Base-by-base conservation (phyloP, 495 filamentous ascomycete species). In the Aspergillus sclerotioniger region DNA sequence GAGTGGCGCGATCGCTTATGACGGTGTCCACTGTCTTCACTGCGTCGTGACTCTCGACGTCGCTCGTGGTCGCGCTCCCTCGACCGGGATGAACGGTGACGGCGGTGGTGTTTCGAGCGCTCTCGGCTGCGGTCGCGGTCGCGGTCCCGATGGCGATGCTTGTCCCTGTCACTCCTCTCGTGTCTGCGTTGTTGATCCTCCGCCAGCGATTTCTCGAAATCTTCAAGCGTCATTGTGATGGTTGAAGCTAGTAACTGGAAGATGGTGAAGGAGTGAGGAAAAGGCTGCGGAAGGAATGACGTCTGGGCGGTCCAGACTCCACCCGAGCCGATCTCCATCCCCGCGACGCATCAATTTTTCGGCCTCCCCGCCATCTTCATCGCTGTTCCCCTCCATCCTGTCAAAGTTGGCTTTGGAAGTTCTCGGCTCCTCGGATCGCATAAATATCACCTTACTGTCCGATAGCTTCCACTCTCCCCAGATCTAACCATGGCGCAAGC, bases 1-100 rank as follows among this genome's bases (percentile, higher is more conserved):
- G 76, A 74, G 49, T 75, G 78, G 33, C 78, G 76, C 49, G 80
- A 79, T 17, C 80, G 78, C 67, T 85, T 87, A 64, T 82, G 80
- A 51, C 80, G 71, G 59, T 81, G 82, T 20, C 73, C 66, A 49
- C 78, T 71, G 8, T 79, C 71, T 17, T 77, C 76, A 17, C 70
- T 68, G 41, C 74, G 64, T 9, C 67, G 67, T 13, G 74, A 69
- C 20, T 73, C 65, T 17, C 71, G 64, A 58, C 71, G 64, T 35
- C 68, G 60, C 17, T 70, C 65, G 28, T 56, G 65, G 19, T 56
- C 64, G 15, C 68, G 69, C 32, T 80, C 75, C 48, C 72, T 63
- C 13, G 75, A 77, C 64, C 71, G 60, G 7, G 77, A 76, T 1
- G 79, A 81, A 62, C 72, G 71, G 60, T 74, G 72, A 57, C 71